Conservation (phyloP, 1,284 basidiomycete genomes). For the Quambalaria eucalypti region DNA sequence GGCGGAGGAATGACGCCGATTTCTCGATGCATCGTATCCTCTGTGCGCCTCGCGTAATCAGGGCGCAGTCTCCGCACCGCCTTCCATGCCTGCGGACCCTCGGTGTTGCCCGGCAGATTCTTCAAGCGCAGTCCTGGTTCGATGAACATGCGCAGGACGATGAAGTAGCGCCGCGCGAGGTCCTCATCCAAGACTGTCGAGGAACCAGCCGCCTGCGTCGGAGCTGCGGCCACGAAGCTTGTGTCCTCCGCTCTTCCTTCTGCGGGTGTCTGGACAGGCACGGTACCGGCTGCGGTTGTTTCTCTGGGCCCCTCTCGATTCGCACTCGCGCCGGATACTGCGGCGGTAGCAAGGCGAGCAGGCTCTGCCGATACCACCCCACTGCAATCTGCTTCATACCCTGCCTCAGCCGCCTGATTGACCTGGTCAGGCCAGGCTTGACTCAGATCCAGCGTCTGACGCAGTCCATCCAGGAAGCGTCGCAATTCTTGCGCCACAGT, state of each 20-base stretch:
- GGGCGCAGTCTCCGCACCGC: not conserved
- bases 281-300: not conserved
- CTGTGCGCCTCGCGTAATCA: not conserved
- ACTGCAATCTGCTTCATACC: not conserved
- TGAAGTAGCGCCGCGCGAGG: not conserved
- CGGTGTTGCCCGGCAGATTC: not conserved
- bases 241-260: not conserved
- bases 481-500: not conserved
- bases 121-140: not conserved
- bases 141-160: slow-evolving; percentile 1
- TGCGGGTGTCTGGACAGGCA: not conserved
- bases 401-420: not conserved
- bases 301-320: no score
- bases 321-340: no score
- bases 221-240: not conserved
- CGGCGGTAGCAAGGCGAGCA: not conserved
- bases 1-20: not conserved
- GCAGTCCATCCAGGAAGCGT: not conserved
- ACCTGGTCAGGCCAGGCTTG: not conserved
- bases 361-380: not conserved
- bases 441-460: not conserved
- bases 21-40: not conserved
- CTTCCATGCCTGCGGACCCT: not conserved
- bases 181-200: not conserved
- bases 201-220: not conserved